Evolutionary conservation across 83 land plant species (phyloP).

Genomic region (Thuja plicata): DNA sequence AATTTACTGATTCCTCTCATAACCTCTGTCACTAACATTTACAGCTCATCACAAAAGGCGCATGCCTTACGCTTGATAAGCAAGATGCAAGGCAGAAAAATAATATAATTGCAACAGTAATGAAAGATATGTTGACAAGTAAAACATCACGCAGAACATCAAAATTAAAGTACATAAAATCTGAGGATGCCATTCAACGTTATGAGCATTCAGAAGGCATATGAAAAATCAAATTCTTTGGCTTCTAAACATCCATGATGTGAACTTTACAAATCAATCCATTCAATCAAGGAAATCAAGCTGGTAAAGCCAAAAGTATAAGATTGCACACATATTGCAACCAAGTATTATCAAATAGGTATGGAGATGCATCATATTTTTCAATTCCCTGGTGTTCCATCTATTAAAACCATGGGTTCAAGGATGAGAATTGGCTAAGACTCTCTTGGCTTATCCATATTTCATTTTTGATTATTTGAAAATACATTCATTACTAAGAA

Average conservation of each 20-base stretch:
- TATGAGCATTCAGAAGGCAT: neutral
- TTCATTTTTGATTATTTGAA: neutral
- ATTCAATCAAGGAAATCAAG: neutral
- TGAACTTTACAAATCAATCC: neutral
- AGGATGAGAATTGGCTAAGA: neutral
- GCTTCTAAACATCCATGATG: neutral
- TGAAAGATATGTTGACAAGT: neutral
- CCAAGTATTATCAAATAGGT: neutral
- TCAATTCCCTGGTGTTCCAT: neutral
- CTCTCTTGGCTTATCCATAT: neutral
- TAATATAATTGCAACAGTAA: neutral
- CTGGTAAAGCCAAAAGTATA: neutral
- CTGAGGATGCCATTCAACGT: neutral
- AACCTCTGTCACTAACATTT: neutral
- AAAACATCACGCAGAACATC: neutral
- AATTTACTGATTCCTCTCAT: neutral
- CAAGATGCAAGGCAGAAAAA: neutral
- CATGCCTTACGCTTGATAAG: neutral
- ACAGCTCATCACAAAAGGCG: neutral
- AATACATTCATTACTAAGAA: neutral
- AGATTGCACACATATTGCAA: neutral
- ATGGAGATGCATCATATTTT: neutral
- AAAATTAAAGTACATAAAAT: neutral
- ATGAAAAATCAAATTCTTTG: neutral
- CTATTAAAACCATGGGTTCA: neutral